These are phyloP conservation scores for Vigna reflexopilosa DNA, from an alignment of 306 rosid species.

Conservation along the genomic window DNA sequence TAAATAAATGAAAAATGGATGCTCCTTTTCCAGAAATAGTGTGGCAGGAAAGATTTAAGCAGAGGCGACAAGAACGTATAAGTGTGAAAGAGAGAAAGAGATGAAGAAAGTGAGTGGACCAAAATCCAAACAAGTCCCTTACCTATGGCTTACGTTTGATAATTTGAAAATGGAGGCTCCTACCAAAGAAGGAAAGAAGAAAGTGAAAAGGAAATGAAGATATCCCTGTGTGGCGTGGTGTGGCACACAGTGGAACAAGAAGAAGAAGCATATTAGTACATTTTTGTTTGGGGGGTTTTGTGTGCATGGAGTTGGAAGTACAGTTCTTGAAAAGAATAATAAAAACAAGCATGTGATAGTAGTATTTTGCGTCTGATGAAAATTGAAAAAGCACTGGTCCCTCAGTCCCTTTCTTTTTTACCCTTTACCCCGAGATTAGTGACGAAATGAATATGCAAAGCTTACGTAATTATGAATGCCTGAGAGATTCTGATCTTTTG, in stretches of 20 bases:
- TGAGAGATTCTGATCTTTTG: slow-evolving; percentile 53
- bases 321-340: slow-evolving; percentile 16
- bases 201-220: not conserved
- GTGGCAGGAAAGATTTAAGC: slow-evolving; percentile 20
- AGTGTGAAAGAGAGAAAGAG: slow-evolving; percentile 38
- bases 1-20: not conserved
- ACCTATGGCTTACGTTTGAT: slow-evolving; percentile 52
- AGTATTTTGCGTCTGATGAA: not conserved
- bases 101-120: slow-evolving; percentile 41
- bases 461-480: slow-evolving; percentile 53
- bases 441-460: slow-evolving; percentile 66
- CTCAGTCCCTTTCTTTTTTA: slow-evolving; percentile 17
- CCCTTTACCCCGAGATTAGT: slow-evolving; percentile 33
- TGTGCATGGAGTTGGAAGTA: slow-evolving; percentile 47
- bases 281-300: slow-evolving; percentile 31
- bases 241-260: slow-evolving; percentile 14
- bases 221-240: not conserved
- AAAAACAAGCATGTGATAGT: slow-evolving; percentile 3
- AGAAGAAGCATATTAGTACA: slow-evolving; percentile 30
- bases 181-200: slow-evolving; percentile 19
- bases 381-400: no score
- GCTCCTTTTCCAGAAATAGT: slow-evolving; percentile 40
- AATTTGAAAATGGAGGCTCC: slow-evolving; percentile 41
- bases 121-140: slow-evolving; percentile 45
- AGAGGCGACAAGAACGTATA: slow-evolving; percentile 25